Evolutionary conservation across 139 green algal species (phyloP).

Genomic region (Micractinium conductrix): DNA sequence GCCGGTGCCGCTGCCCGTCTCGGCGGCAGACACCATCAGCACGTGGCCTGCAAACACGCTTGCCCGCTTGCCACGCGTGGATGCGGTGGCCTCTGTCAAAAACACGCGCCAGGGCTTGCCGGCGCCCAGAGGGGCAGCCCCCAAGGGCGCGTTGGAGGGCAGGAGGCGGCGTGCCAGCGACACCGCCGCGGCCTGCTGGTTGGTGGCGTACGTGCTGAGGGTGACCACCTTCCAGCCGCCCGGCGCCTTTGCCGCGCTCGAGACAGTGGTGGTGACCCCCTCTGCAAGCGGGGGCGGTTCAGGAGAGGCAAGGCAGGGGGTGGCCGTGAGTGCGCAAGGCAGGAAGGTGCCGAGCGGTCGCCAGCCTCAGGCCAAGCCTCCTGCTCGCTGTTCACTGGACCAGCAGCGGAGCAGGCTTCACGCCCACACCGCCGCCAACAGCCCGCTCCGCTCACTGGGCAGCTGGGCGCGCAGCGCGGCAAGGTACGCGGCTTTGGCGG

Average conservation of each 20-base stretch:
- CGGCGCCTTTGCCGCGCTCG: not conserved
- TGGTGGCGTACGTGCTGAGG: not conserved
- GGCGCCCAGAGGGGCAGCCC: not conserved
- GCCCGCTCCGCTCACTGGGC: not conserved
- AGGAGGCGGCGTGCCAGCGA: not conserved
- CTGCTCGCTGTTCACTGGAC: no score
- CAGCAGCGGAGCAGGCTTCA: not conserved
- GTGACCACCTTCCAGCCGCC: slow-evolving; percentile 16
- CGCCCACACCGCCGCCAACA: not conserved
- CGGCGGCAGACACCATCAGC: not conserved
- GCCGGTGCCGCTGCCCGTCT: not conserved
- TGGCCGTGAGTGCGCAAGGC: not conserved
- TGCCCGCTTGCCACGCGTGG: not conserved
- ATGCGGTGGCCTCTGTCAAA: not conserved
- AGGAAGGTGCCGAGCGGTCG: not conserved
- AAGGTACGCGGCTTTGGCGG: not conserved
- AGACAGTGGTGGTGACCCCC: not conserved
- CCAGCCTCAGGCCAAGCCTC: no score
- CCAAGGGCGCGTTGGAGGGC: not conserved
- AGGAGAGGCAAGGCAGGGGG: no score
- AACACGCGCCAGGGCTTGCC: not conserved
- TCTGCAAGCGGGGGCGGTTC: not conserved
- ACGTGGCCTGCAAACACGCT: not conserved
- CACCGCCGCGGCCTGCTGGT: not conserved
- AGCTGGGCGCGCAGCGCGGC: not conserved